Evolutionary conservation across 1,139 yeast genomes (phyloP), one percentile per base, ranked within the genome.

Genomic region (Pichia sp.): DNA sequence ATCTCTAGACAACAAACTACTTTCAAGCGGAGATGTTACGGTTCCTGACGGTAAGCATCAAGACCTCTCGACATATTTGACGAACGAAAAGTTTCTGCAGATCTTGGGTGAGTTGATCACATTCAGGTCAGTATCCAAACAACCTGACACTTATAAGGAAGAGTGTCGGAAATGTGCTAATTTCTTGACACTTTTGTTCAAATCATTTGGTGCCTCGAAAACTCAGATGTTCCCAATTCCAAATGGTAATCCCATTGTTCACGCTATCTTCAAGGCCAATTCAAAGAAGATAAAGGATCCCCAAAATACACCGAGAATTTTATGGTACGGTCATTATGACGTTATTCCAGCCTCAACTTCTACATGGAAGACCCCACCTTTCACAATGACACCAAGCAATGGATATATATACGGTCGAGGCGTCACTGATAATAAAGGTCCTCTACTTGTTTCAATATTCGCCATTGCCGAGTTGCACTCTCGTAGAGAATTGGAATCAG

Each of bases 261-360:
- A 80, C 62, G 91, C 93, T 0, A 71, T 74, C 7, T 93, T 91
- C 68, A 73, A 74, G 50, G 83, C 60, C 73, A 75, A 60, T 54
- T 55, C 63, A 46, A 47, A 45, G 2, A 49, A 45, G 31, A 9
- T 23, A 2, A 26, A 47, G 34, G 30, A 42, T 9, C 28, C 42
- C 10, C 41, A 37, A 7, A 52, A 49, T 9, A 47, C 50, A 6
- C 55, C 66, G 8, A 71, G 85, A 52, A 75, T 90, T 3, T 66
- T 91, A 49, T 93, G 95, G 84, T 93, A 93, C 67, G 98, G 96
- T 1, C 99, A 93, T 72, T 93, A 93, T 66, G 99, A 93, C 69
- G 97, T 93, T 25, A 91, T 93, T 37, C 77, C 78, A 44, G 86
- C 86, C 0, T 80, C 80, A 4, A 65, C 69, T 21, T 49, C 51